Conservation (phyloP, 2,329 filamentous ascomycete species). For the Neonectria neomacrospora region DNA sequence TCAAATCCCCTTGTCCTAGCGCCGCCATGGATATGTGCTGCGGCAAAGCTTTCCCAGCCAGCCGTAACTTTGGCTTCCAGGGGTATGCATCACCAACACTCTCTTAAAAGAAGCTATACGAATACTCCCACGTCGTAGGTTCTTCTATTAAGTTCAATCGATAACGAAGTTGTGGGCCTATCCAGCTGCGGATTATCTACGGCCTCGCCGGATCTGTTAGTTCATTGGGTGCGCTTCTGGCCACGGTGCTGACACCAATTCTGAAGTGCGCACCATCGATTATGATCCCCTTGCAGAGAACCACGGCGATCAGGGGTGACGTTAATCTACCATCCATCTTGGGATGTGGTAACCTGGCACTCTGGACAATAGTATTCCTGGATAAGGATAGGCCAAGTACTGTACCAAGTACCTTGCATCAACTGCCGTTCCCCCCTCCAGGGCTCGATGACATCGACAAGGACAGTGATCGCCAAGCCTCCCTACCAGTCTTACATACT, state of each 20-base stretch:
- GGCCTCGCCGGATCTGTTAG: slow-evolving; percentile 11
- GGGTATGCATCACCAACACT: slow-evolving; percentile 15
- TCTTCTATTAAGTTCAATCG: slow-evolving; percentile 12
- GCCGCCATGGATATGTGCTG: slow-evolving; percentile 25
- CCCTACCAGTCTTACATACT: background rate
- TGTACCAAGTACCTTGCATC: background rate
- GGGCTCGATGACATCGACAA: slow-evolving; percentile 2
- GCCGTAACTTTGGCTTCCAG: background rate
- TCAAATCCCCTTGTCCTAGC: slow-evolving; percentile 29
- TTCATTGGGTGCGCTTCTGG: slow-evolving; percentile 5
- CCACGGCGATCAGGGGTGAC: slow-evolving; percentile 20
- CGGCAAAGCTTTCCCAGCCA: slow-evolving; percentile 17
- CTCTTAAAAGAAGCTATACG: slow-evolving; percentile 6
- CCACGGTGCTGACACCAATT: slow-evolving; percentile 13
- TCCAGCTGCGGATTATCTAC: slow-evolving; percentile 8
- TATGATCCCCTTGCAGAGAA: slow-evolving; percentile 27
- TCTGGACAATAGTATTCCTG: slow-evolving; percentile 1
- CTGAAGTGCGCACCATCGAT: slow-evolving; percentile 13
- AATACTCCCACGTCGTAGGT: background rate
- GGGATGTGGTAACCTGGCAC: slow-evolving; percentile 11
- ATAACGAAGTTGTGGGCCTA: slow-evolving; percentile 11
- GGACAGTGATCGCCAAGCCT: slow-evolving; percentile 16
- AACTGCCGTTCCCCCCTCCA: slow-evolving; percentile 16
- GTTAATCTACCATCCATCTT: slow-evolving; percentile 10
- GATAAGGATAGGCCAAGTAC: background rate